A percentile compares a stretch with the other conserved stretches of the same genome.
Conservation (phyloP, 1,139 yeast genomes). For the Zygotorulaspora mrakii region DNA sequence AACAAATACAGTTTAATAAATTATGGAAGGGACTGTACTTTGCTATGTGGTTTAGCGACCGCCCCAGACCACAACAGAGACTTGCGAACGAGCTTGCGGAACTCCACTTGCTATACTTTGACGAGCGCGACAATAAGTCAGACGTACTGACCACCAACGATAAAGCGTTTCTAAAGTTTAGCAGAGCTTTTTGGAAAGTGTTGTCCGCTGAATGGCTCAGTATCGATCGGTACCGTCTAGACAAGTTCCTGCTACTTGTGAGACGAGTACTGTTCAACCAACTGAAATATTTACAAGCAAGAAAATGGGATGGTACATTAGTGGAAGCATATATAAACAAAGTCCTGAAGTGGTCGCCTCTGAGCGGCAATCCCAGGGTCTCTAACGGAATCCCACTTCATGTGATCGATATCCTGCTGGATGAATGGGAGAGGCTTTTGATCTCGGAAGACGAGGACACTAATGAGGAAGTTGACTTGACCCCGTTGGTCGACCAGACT, state of each 20-base stretch:
- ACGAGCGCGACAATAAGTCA: constrained; percentile 19
- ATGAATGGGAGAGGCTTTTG: constrained; percentile 71
- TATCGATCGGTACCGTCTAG: constrained; percentile 82
- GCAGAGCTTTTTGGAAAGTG: constrained; percentile 78
- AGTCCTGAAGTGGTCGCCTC: constrained; percentile 46
- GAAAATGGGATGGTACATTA: constrained; percentile 54
- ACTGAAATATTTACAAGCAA: constrained; percentile 51
- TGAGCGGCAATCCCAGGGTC: constrained; percentile 56
- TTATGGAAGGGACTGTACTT: constrained; percentile 92
- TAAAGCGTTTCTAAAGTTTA: constrained; percentile 44
- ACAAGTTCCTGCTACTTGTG: constrained; percentile 76
- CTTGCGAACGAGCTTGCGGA: constrained; percentile 71
- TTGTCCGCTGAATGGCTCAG: constrained; percentile 79
- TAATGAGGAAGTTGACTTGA: constrained; percentile 38
- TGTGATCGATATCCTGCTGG: constrained; percentile 75
- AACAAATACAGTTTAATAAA: constrained; percentile 63
- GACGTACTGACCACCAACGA: constrained; percentile 38
- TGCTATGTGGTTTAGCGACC: constrained; percentile 95
- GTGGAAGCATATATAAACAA: constrained; percentile 44
- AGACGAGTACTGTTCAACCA: constrained; percentile 71
- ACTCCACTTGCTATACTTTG: constrained; percentile 42
- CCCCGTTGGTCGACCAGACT: constrained; percentile 12
- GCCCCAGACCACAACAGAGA: constrained; percentile 86
- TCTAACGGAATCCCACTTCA: constrained; percentile 83
- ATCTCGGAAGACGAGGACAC: constrained; percentile 45